Evolutionary conservation across 129 eudicot genomes (phyloP).

Genomic region (Dittrichia graveolens): DNA sequence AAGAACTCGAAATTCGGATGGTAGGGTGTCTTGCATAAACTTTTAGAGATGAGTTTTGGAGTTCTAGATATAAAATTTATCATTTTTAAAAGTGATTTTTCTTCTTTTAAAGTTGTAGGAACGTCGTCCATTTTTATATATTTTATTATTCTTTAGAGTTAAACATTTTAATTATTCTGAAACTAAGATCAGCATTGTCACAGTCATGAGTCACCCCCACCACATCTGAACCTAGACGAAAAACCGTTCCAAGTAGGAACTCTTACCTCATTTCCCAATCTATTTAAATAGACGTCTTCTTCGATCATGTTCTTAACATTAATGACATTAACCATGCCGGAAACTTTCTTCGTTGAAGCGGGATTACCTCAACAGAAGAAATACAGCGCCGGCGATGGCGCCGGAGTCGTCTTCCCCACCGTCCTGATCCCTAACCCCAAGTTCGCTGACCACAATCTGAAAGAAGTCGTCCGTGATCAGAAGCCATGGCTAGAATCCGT

Average conservation of each 20-base stretch:
- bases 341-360: conserved; percentile 39
- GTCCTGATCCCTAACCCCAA: conserved; percentile 53
- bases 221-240: conserved; percentile 40
- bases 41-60: too few species aligned
- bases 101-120: too few species aligned
- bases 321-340: conserved; percentile 39
- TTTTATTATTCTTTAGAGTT: too few species aligned
- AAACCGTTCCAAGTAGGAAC: conserved; percentile 23
- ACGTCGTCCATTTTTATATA: too few species aligned
- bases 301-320: neutral
- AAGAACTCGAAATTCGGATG: too few species aligned
- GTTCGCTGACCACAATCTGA: conserved; percentile 12
- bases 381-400: conserved; percentile 29
- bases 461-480: conserved; percentile 45
- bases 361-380: conserved; percentile 56
- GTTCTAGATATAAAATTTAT: too few species aligned
- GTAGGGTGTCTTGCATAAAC: too few species aligned
- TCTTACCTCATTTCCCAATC: neutral
- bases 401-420: conserved; percentile 45
- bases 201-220: neutral
- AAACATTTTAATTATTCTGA: too few species aligned
- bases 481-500: conserved; percentile 60
- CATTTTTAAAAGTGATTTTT: too few species aligned
- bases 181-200: conserved; percentile 1
- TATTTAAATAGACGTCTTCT: neutral